Percentiles rank a stretch among this genome's conserved stretches.
Conservation (phyloP, 306 rosid genomes). For the Corylus heterophylla region DNA sequence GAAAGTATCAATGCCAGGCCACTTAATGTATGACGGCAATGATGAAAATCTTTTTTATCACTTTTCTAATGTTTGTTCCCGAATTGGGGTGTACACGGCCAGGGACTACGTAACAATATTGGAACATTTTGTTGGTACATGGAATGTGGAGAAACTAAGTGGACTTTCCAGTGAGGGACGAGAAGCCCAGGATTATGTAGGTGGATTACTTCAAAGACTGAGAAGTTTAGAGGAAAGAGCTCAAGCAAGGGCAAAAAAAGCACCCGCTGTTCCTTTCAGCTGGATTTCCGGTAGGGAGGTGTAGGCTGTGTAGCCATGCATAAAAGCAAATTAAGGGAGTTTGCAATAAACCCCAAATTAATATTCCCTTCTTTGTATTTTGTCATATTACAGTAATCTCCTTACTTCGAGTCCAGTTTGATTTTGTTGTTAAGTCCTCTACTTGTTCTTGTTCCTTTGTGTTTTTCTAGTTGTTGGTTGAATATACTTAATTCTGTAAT, state of each 20-base stretch:
- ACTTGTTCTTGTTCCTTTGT: too few relatives aligned
- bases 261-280: slow-evolving; percentile 43
- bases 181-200: slow-evolving; percentile 75
- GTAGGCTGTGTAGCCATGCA: not conserved
- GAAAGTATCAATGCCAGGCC: slow-evolving; percentile 85
- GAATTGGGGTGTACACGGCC: slow-evolving; percentile 77
- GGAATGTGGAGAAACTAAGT: slow-evolving; percentile 63
- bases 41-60: slow-evolving; percentile 67
- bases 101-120: slow-evolving; percentile 77
- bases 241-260: slow-evolving; percentile 52
- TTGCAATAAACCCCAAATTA: too few relatives aligned
- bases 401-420: too few relatives aligned
- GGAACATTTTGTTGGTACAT: slow-evolving; percentile 72
- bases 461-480: too few relatives aligned
- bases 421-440: too few relatives aligned
- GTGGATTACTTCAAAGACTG: slow-evolving; percentile 66
- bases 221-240: slow-evolving; percentile 81
- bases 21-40: slow-evolving; percentile 79
- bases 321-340: too few relatives aligned
- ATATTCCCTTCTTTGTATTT: too few relatives aligned
- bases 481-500: too few relatives aligned
- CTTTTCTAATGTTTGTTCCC: slow-evolving; percentile 71
- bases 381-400: too few relatives aligned
- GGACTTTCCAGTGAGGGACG: slow-evolving; percentile 72
- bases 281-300: slow-evolving; percentile 53